Conservation (phyloP, 345 rosid species). For the Brassica napus region DNA sequence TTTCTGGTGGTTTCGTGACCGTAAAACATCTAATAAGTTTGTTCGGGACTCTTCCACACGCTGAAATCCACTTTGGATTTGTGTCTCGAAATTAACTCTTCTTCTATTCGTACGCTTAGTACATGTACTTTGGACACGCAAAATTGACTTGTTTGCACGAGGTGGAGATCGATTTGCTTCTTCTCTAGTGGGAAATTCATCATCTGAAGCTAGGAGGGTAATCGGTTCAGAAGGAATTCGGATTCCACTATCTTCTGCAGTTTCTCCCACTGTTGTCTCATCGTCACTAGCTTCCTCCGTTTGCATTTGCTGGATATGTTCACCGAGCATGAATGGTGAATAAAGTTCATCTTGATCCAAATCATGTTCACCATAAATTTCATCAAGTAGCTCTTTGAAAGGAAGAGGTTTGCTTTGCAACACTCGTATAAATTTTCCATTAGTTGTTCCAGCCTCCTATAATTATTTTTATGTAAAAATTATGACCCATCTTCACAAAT, state of each 20-base stretch:
- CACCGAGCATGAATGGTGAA: background rate
- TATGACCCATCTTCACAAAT: background rate
- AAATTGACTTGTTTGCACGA: background rate
- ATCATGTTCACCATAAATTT: background rate
- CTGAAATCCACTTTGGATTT: background rate
- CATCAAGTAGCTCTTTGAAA: background rate
- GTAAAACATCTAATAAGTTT: background rate
- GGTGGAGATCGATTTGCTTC: background rate
- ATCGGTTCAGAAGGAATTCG: background rate
- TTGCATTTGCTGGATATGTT: background rate
- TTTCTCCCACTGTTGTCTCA: background rate
- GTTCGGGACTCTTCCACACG: background rate
- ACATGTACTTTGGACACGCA: background rate
- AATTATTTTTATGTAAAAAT: background rate
- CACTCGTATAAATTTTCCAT: background rate
- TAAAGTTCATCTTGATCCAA: background rate
- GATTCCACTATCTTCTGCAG: background rate
- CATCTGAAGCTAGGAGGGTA: background rate
- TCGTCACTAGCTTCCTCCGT: background rate
- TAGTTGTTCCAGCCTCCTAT: background rate
- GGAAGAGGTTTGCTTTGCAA: slow-evolving; percentile 4
- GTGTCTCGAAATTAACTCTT: background rate
- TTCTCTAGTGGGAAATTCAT: background rate
- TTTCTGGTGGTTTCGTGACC: background rate
- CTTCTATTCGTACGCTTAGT: background rate